Percentiles rank a stretch among this genome's conserved stretches.
Conservation (phyloP, 371 early-diverging fungal species). For the Mortierella polycephala region DNA sequence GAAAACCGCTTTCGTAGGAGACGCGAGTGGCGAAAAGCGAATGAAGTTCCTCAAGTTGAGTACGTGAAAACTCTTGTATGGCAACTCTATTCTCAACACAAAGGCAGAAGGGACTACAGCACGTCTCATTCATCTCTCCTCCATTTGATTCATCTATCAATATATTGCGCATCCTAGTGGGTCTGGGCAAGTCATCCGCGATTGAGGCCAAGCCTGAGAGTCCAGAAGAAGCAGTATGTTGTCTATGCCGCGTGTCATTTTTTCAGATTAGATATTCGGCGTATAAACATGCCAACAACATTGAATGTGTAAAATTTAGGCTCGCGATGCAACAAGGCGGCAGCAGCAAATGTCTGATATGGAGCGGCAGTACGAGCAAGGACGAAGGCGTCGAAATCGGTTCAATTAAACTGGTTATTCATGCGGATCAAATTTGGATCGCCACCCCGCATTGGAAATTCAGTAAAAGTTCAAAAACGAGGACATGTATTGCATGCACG, state of each 20-base stretch:
- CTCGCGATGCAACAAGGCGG: constrained; percentile 24
- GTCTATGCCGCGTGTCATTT: background rate
- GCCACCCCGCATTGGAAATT: no score
- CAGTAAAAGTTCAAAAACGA: background rate
- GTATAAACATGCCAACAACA: background rate
- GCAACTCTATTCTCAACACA: background rate
- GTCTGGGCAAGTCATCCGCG: constrained; percentile 28
- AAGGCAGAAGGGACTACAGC: no score
- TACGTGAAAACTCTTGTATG: background rate
- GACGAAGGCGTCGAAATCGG: constrained; percentile 20
- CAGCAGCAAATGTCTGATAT: constrained; percentile 22
- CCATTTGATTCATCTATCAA: background rate
- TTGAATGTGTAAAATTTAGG: background rate
- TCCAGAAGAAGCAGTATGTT: constrained; percentile 28
- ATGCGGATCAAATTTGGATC: background rate
- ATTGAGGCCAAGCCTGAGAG: constrained; percentile 28
- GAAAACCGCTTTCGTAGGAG: constrained; percentile 37
- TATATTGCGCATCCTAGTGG: constrained; percentile 18
- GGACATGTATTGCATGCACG: background rate
- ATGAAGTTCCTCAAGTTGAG: constrained; percentile 36
- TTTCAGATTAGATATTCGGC: background rate
- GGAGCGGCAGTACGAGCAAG: constrained; percentile 39
- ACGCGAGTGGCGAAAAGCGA: constrained; percentile 31
- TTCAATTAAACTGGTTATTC: constrained; percentile 14
- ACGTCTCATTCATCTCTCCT: no score